Base-by-base conservation (phyloP, 257 asterid genomes). In the Cordia subcordata region DNA sequence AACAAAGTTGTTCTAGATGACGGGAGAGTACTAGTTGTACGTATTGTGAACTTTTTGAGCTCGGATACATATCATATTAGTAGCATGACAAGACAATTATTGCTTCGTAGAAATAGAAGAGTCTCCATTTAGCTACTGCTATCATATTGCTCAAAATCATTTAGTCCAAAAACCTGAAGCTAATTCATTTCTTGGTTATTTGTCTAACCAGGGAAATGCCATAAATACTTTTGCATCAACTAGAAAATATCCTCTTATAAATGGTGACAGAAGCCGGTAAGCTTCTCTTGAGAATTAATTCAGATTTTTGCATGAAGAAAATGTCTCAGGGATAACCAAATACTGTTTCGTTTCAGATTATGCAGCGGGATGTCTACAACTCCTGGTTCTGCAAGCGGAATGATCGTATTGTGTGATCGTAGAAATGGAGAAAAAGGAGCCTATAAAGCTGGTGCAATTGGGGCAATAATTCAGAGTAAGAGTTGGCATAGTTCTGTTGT, bases 1-100 rank as follows among this genome's bases (percentile, higher is more conserved):
- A 35, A 23, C 37, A 62, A 62, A 35, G 67, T 62, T 33, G 50
- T 14, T 1, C 67, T 62, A 10, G 50, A 57, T 8, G 42, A 62
- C 50, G 38, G 51, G 8, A 62, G 3, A 10, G 15, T 11, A 42
- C 4, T 42, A 42, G 3, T 42, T 42, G 47, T 42, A 14, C 2
- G 47, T 42, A 42, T 11, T 42, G 10, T 42, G 15, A 39, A 5
- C 12, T 12, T 5, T 12, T 39, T 5, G 12, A 39, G 8, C 8
- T 39, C 8, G 8, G 8, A 5, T 39, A 12, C 12, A 39, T 39
- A 39, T 5, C 12, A 5, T 12, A 39, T 39, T 39, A 8, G 12
- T 39, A 39, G 44, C 12, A 5, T 39, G 44, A 39, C 12, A 8
- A 5, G 12, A 39, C 12, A 12, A 39, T 39, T 8, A 12, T 39